phyloP scores from a whole-genome alignment of 306 rosid species.

The Gillenia trifoliata region DNA sequence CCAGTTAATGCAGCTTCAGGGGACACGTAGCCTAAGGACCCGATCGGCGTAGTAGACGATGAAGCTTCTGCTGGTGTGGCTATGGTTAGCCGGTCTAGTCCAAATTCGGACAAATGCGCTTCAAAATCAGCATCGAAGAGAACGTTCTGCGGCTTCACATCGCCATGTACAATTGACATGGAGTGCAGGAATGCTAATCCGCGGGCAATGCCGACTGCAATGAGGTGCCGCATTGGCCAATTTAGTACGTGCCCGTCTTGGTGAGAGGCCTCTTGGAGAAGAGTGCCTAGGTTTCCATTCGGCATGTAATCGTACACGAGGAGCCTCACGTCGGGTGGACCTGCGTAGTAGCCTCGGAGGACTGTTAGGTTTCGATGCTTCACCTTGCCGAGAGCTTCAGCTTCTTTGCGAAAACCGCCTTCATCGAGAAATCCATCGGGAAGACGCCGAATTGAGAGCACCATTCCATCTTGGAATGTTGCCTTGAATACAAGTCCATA shows the following conservation, averaged over 20 bases:
- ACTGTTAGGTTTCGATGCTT: constrained; percentile 72
- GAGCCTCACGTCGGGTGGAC: constrained; percentile 63
- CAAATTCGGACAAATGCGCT: constrained; percentile 81
- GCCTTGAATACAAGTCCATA: constrained; percentile 75
- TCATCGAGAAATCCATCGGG: constrained; percentile 45
- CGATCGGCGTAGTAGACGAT: constrained; percentile 46
- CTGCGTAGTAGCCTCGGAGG: constrained; percentile 75
- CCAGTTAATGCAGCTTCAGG: constrained; percentile 65
- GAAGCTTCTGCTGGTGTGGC: constrained; percentile 51
- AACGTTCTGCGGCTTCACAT: constrained; percentile 72
- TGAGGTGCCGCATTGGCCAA: constrained; percentile 95
- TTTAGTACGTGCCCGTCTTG: constrained; percentile 87
- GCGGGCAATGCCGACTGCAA: constrained; percentile 75
- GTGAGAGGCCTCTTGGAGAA: constrained; percentile 81
- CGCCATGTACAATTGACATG: constrained; percentile 58
- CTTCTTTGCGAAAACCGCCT: constrained; percentile 56
- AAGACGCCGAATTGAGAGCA: constrained; percentile 71
- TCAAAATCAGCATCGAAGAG: constrained; percentile 87
- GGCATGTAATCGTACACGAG: constrained; percentile 88
- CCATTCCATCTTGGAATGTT: constrained; percentile 66
- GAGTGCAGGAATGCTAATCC: constrained; percentile 74
- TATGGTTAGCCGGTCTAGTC: constrained; percentile 51
- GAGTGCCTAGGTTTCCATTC: constrained; percentile 69
- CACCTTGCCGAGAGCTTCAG: constrained; percentile 65
- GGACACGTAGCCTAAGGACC: constrained; percentile 68